Conservation (phyloP, 2,329 filamentous ascomycete genomes). For the Aureobasidium sp. region DNA sequence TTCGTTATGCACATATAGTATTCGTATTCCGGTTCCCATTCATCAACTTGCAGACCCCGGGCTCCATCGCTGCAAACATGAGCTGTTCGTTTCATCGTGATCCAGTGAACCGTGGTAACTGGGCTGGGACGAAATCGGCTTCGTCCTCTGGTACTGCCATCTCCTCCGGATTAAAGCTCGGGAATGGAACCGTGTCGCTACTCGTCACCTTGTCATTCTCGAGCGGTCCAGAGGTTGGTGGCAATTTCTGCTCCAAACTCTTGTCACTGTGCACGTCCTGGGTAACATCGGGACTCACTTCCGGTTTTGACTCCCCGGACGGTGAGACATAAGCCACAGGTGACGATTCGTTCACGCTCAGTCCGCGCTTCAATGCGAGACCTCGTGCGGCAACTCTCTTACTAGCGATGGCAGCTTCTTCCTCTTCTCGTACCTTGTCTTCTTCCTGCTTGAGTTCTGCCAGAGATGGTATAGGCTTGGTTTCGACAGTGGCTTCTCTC, state of each 20-base stretch:
- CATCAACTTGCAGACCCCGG: background rate
- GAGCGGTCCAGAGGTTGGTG: background rate
- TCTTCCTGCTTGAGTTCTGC: constrained; percentile 51
- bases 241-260: background rate
- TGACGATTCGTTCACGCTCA: constrained; percentile 23
- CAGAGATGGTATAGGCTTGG: constrained; percentile 36
- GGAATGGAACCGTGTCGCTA: constrained; percentile 8
- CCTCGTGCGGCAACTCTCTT: constrained; percentile 47
- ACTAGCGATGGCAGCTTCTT: constrained; percentile 47
- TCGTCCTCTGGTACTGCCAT: background rate
- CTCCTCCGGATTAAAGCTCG: constrained; percentile 1
- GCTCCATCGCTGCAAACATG: background rate
- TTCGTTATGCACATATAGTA: constrained; percentile 6
- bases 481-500: constrained; percentile 2
- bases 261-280: background rate
- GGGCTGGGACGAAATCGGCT: constrained; percentile 7
- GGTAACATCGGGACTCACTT: background rate
- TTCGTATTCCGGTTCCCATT: background rate
- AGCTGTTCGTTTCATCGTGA: background rate
- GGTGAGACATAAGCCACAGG: background rate
- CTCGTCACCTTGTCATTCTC: background rate
- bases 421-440: constrained; percentile 42
- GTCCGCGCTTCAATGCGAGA: constrained; percentile 46
- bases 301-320: background rate
- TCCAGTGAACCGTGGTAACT: constrained; percentile 8